These are phyloP conservation scores for Pyricularia sp. DNA, from an alignment of 2,329 filamentous ascomycete species.

Conservation along the genomic window DNA sequence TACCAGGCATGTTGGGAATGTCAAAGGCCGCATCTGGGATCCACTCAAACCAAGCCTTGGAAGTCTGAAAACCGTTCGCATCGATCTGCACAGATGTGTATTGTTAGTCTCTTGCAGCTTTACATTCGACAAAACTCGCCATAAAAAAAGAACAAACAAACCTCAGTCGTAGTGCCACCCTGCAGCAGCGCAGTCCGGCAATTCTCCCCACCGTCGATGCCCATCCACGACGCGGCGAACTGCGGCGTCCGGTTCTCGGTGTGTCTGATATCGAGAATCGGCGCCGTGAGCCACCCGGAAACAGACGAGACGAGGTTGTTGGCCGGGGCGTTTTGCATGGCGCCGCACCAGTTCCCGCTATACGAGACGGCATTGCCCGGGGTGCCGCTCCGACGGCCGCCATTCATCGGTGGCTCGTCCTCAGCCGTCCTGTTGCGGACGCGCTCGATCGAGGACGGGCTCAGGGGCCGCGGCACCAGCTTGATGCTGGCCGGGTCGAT, in stretches of 20 bases:
- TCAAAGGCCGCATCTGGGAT: conserved; percentile 18
- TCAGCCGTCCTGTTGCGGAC: background rate
- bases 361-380: background rate
- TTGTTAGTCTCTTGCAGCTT: background rate
- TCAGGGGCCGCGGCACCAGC: background rate
- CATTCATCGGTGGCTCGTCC: no score
- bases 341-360: conserved; percentile 17
- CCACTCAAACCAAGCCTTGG: conserved; percentile 23
- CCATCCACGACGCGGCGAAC: conserved; percentile 20
- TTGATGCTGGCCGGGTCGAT: conserved; percentile 3
- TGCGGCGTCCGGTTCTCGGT: conserved; percentile 11
- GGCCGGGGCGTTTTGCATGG: conserved; percentile 13
- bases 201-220: conserved; percentile 19
- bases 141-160: background rate
- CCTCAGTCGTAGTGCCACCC: conserved; percentile 17
- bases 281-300: conserved; percentile 17
- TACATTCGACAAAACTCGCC: no score
- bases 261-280: conserved; percentile 14
- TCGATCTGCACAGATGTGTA: background rate
- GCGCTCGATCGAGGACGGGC: background rate
- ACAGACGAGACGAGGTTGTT: conserved; percentile 13
- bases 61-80: conserved; percentile 1
- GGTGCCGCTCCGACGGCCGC: background rate
- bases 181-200: conserved; percentile 18
- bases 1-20: conserved; percentile 14